phyloP scores from a whole-genome alignment of 805 yeast genomes.

The Saturnispora ahearnii region DNA sequence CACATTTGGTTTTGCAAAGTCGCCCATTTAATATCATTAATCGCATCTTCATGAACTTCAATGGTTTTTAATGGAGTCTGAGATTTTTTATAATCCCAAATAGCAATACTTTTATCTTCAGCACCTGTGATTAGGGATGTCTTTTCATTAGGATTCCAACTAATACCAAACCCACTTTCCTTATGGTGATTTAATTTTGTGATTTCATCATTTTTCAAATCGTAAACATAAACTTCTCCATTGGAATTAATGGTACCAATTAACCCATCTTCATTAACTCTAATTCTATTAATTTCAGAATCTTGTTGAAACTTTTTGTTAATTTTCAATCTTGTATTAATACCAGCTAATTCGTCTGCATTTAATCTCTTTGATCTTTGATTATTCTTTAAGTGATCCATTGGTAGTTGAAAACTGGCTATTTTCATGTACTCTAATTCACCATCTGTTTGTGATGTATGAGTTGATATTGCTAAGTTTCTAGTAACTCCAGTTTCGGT shows the following conservation, averaged over 20 bases:
- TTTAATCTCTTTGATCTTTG: constrained; percentile 15
- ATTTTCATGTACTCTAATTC: constrained; percentile 48
- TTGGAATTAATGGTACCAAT: constrained; percentile 62
- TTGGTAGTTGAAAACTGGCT: constrained; percentile 53
- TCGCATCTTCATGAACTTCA: constrained; percentile 44
- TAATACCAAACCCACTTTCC: constrained; percentile 66
- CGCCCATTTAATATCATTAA: constrained; percentile 75
- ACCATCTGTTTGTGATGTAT: constrained; percentile 59
- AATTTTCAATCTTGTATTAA: constrained; percentile 50
- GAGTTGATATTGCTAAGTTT: constrained; percentile 58
- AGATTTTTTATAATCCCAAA: constrained; percentile 42
- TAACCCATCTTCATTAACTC: constrained; percentile 44
- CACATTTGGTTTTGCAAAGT: constrained; percentile 39
- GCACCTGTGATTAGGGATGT: constrained; percentile 53
- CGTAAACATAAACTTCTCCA: constrained; percentile 53
- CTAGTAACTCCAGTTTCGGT: constrained; percentile 29
- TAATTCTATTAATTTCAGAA: constrained; percentile 64
- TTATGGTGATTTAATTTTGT: constrained; percentile 40
- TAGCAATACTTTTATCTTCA: constrained; percentile 55
- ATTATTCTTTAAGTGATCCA: constrained; percentile 11
- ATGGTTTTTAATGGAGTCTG: constrained; percentile 26
- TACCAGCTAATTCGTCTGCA: constrained; percentile 25
- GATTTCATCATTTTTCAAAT: constrained; percentile 19
- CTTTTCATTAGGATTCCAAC: constrained; percentile 45
- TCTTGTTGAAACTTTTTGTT: constrained; percentile 51